Base-by-base conservation (phyloP, 2,329 filamentous ascomycete genomes). In the Aspergillus transmontanensis region DNA sequence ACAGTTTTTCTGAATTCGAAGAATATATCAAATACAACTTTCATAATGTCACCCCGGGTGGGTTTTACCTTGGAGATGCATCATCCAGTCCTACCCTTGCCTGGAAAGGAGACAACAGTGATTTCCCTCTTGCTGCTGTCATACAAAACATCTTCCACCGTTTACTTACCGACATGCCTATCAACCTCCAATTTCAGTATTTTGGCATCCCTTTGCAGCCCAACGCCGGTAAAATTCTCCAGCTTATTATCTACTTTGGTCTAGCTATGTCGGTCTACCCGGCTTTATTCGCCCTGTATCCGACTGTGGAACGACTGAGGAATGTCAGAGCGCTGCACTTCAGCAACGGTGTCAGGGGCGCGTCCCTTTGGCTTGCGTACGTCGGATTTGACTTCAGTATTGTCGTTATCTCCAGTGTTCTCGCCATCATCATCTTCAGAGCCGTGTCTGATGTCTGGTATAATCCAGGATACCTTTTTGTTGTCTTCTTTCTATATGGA, bases 281-380 rank as follows among this genome's bases (percentile, higher is more conserved):
- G 0, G 92, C 90, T 16, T 94, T 97, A 81, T 96, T 97, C 71
- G 87, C 91, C 0, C 81, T 97, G 5, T 97, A 97, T 72, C 92
- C 93, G 0, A 96, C 92, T n/a, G 82, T 91, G 32, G 94, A 97
- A 76, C 86, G 93, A 30, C 82, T 93, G 12, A 83, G 88, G 57
- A 90, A 93, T 67, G 92, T 97, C 28, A 87, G 94, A 58, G 90
- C 91, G 19, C 82, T 97, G 34, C 90, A 97, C 76, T 97, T 96
- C 78, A 96, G 92, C 59, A 97, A 97, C 72, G 94, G 94, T 54
- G 93, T 97, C 32, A 85, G 91, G 14, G 89, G 91, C 0, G 82
- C 91, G 10, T 92, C 93, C 0, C 82, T 97, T 1, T 97, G 94
- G 94, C 78, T 92, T 6, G 92, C 94, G 1, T 96, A 97, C 73